Base-by-base conservation (phyloP, 495 filamentous ascomycete species). In the Talaromyces borbonicus region DNA sequence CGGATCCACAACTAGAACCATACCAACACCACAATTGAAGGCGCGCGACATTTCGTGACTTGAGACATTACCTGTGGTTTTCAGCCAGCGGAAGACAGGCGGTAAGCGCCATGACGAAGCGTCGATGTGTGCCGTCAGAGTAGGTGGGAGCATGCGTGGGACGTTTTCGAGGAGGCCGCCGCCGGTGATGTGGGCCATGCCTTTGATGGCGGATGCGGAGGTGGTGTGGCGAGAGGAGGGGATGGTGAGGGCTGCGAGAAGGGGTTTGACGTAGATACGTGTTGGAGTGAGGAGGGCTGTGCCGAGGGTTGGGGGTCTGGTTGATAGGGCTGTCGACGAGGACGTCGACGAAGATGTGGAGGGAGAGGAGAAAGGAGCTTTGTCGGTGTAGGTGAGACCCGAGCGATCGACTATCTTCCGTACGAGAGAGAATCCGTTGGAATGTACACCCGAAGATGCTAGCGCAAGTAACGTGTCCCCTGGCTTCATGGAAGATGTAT, bases 1-100 rank as follows among this genome's bases (percentile, higher is more conserved):
- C 50, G 66, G 61, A 15, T 69, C 71, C 0, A 95, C 87, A 6
- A 86, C 88, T 6, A 90, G 59, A 3, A 96, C 83, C 86, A 97
- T 95, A 38, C 92, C 92, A 18, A 98, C 60, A 43, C 92, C 92
- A 18, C 79, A 86, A 68, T 98, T 98, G 73, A 93, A 97, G n/a
- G 85, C 85, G 47, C 87, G 72, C 25, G 79, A 84, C 72, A 97
- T 86, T 73, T 98, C 93, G 8, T 58, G 41, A 0, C 81, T 67
- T 31, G 69, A 72, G 9, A 98, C 71, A 48, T 80, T 80, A n/a
- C 88, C 92, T 19, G 73, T 72, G 58, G 71, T 58, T 62, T 87
- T 85, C 43, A 98, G 71, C 92, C 92, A 98, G 49, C 65, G 61
- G 65, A 96, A 87, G 12, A 95, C 82, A 0, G 74, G 58, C 5